Percentiles rank a stretch among this genome's conserved stretches.
phyloP scores from a whole-genome alignment of 257 asterid species.

The Nicotiana knightiana region DNA sequence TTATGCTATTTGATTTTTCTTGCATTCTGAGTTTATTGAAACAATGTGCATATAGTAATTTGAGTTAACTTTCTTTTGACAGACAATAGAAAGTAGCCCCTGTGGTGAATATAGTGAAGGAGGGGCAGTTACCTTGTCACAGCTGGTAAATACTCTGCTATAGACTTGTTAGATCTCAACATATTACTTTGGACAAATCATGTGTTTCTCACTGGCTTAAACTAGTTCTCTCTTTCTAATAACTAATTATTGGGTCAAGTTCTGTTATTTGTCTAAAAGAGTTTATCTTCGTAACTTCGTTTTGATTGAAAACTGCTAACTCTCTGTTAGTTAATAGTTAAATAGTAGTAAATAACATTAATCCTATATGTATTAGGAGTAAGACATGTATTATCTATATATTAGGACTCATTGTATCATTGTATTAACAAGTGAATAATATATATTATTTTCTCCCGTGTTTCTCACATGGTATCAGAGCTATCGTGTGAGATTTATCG shows the following conservation, averaged over 20 bases:
- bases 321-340: no score
- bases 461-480: no score
- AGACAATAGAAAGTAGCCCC: conserved; percentile 98
- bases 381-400: no score
- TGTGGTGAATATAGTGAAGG: conserved; percentile 83
- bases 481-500: no score
- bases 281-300: neutral
- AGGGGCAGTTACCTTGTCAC: conserved; percentile 93
- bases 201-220: neutral
- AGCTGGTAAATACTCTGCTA: conserved; percentile 50
- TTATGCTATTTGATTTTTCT: conserved; percentile 1
- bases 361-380: no score
- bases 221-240: neutral
- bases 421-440: no score
- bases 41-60: neutral
- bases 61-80: conserved; percentile 27
- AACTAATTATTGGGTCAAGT: neutral
- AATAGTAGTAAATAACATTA: no score
- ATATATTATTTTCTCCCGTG: no score
- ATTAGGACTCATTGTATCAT: no score
- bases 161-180: conserved; percentile 7
- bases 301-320: neutral
- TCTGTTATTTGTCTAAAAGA: neutral
- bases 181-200: neutral
- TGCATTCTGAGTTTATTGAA: neutral